Evolutionary conservation across 2,329 filamentous ascomycete genomes (phyloP).

Genomic region (Setomelanomma holmii): DNA sequence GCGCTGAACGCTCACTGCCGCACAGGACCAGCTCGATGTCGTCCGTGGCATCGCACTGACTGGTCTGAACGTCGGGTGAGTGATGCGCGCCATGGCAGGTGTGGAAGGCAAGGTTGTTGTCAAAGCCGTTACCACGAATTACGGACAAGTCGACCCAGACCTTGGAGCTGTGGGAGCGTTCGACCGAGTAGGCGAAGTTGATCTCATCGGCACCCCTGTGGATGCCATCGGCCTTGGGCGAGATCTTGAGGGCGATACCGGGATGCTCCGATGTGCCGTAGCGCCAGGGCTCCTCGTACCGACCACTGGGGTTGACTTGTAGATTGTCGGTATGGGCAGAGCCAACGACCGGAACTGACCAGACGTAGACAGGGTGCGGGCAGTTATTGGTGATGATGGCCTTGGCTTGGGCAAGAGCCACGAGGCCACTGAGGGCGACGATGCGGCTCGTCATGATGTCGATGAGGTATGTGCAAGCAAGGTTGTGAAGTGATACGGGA

Average conservation of each 20-base stretch:
- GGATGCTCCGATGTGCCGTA: slow-evolving; percentile 22
- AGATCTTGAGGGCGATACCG: slow-evolving; percentile 38
- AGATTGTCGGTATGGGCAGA: slow-evolving; percentile 23
- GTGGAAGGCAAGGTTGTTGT: slow-evolving; percentile 19
- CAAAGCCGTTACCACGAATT: slow-evolving; percentile 21
- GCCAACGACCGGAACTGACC: slow-evolving; percentile 26
- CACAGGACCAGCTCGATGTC: slow-evolving; percentile 36
- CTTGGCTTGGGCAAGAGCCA: slow-evolving; percentile 27
- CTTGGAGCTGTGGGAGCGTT: slow-evolving; percentile 15
- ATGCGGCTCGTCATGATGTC: slow-evolving; percentile 23
- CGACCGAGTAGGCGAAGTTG: slow-evolving; percentile 35
- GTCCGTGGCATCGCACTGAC: slow-evolving; percentile 26
- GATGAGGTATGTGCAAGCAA: background rate
- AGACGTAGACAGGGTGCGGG: slow-evolving; percentile 25
- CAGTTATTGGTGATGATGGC: slow-evolving; percentile 40
- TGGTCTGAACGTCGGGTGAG: slow-evolving; percentile 15
- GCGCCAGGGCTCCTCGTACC: slow-evolving; percentile 34
- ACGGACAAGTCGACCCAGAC: slow-evolving; percentile 27
- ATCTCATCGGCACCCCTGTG: slow-evolving; percentile 23
- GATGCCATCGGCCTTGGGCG: slow-evolving; percentile 27
- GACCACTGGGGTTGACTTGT: slow-evolving; percentile 19
- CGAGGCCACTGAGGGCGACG: slow-evolving; percentile 22
- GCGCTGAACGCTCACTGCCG: slow-evolving; percentile 17
- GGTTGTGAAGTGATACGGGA: background rate
- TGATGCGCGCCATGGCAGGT: slow-evolving; percentile 24